Base-by-base conservation (phyloP, 1,139 yeast genomes). In the Protomyces inouyei region DNA sequence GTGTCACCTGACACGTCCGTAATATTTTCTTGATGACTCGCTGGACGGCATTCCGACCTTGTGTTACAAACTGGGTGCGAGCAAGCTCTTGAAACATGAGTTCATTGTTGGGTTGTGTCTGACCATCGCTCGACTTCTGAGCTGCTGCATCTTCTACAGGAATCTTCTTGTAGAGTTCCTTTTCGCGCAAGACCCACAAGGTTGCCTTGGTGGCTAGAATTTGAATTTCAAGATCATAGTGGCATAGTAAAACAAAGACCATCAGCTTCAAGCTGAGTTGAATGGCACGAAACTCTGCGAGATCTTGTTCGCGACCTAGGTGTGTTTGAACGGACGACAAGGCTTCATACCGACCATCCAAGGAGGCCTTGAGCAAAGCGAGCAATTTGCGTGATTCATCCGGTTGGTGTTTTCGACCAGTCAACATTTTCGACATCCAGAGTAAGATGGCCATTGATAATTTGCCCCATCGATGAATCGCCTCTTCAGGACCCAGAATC, bases 41-140 rank as follows among this genome's bases (percentile, higher is more conserved):
- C 36, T 59, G 63, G n/a, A 52, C 63, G 2, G 57, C 57, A 21
- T 59, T 59, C 36, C 63, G 43, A 32, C 63, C 63, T 14, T 23
- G 40, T 14, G 57, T 59, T 43, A 52, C 23, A 25, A 52, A 59
- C 12, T 36, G 40, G 12, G 25, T 54, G 3, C 52, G 35, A 14
- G 61, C 55, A 25, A 57, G 52, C 23, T 43, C 21, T 16, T 6
- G 36, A 51, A 48, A 57, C 48, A 57, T 48, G 21, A 28, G 55
- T 12, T 25, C 52, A 28, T 57, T 57, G 51, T 38, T 38, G 2
- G 48, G 55, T 3, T 16, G 18, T 1, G 40, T 10, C 43, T 12
- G 14, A 12, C 16, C 43, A 4, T 37, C 43, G 4, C 16, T 37
- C 43, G 43, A 5, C 4, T 3, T 14, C 43, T 3, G 16, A 10